These are phyloP conservation scores for Cladobotryum mycophilum DNA, from an alignment of 2,329 filamentous ascomycete genomes.

Conservation along the genomic window DNA sequence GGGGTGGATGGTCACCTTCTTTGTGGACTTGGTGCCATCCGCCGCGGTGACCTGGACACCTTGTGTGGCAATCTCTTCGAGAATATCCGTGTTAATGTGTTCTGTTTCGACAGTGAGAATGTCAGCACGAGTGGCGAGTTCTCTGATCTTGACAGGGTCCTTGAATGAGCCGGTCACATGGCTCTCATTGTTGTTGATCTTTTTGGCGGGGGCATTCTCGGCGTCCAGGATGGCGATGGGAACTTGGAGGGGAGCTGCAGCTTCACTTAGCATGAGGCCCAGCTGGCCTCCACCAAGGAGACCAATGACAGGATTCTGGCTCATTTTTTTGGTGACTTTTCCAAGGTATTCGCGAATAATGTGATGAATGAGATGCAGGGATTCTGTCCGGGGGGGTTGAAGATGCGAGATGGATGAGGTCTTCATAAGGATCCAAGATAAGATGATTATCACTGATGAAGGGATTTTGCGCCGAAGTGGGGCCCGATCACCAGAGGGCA, in stretches of 20 bases:
- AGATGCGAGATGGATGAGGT: no score
- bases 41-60: slow-evolving; percentile 47
- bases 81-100: slow-evolving; percentile 83
- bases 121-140: slow-evolving; percentile 71
- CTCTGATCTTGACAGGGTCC: slow-evolving; percentile 68
- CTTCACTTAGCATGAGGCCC: slow-evolving; percentile 88
- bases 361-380: no score
- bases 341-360: not conserved
- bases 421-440: no score
- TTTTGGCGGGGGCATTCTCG: slow-evolving; percentile 72
- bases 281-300: slow-evolving; percentile 64
- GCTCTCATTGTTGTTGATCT: slow-evolving; percentile 67
- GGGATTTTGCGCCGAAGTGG: no score
- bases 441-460: no score
- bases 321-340: not conserved
- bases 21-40: slow-evolving; percentile 20
- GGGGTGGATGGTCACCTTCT: slow-evolving; percentile 62
- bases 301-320: slow-evolving; percentile 39
- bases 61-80: slow-evolving; percentile 70
- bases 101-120: slow-evolving; percentile 92
- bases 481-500: no score
- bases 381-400: no score
- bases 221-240: slow-evolving; percentile 74
- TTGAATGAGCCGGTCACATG: slow-evolving; percentile 88
- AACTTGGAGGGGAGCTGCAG: slow-evolving; percentile 68